Conservation (phyloP, 306 rosid genomes). For the Chamaecrista fasciculata region DNA sequence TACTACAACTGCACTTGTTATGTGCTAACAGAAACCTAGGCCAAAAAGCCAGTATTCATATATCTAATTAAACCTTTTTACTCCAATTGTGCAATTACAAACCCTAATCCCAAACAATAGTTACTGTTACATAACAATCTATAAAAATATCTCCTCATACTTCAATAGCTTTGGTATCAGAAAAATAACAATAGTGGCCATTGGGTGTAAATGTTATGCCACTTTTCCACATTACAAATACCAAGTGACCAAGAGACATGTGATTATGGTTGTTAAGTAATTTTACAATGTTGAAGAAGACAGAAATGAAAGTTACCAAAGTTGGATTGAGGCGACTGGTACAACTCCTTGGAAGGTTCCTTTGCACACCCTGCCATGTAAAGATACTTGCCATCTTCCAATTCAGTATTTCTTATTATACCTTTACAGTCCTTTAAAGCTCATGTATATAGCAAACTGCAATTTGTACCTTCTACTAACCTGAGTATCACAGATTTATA, state of each 20-base stretch:
- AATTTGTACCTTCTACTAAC: too few relatives aligned
- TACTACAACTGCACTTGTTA: neutral
- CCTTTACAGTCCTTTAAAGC: too few relatives aligned
- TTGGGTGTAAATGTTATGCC: neutral
- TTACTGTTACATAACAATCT: neutral
- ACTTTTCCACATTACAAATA: neutral
- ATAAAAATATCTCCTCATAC: neutral
- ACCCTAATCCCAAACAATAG: neutral
- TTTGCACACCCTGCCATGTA: constrained; percentile 38
- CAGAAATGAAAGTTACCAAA: constrained; percentile 31
- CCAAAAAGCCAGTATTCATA: neutral
- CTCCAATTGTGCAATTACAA: neutral
- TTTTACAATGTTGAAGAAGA: neutral
- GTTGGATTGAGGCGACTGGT: constrained; percentile 45
- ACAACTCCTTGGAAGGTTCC: constrained; percentile 51
- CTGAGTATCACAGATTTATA: too few relatives aligned
- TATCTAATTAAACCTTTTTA: neutral
- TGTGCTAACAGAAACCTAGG: neutral
- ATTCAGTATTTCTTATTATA: neutral
- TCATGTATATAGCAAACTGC: too few relatives aligned
- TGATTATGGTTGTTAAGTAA: neutral
- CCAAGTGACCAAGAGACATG: neutral
- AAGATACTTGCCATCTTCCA: neutral
- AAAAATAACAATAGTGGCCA: neutral
- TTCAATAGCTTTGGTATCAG: neutral